Base-by-base conservation (phyloP, 2,329 filamentous ascomycete species). In the Hypoxylon rubiginosum region DNA sequence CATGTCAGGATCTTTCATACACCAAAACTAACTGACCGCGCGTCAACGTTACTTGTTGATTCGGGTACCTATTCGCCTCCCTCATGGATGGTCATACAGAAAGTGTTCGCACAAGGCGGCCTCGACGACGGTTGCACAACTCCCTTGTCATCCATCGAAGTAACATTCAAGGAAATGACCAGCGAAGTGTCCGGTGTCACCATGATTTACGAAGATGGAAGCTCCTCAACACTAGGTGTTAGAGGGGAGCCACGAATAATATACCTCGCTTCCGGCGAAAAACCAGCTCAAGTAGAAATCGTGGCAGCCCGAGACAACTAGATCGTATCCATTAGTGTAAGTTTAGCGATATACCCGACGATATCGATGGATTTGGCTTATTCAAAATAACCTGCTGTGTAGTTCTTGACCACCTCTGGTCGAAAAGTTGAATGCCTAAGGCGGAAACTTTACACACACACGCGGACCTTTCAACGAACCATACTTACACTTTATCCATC, bases 131-230 rank as follows among this genome's bases (percentile, higher is more conserved):
- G 66, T 28, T 26, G 34, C 1, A 45, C 28, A 17, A 66, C 69
- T 21, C 56, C 59, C 4, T 48, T 69, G 6, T 46, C 28, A 15
- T 26, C 58, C 3, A 62, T 71, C 30, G 68, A 70, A 55, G 57
- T 69, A 13, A 55, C 60, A 8, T 72, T 64, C 41, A 68, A 64
- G 51, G 57, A 62, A 13, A 26, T 62, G 6, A 51, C 59, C 19
- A 60, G 61, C 57, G 67, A 69, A 32, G 63, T 64, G 19, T 61
- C 66, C 13, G 66, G 65, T 13, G 15, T 73, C 13, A 66, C 59
- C 2, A 60, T 73, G 39, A 62, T 61, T 13, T 71, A 70, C 26
- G 34, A 62, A 30, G 39, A 68, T n/a, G 70, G 63, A 6, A 53
- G 28, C 9, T 36, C 46, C 6, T 19, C 34, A n/a, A 66, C 60